Percentiles rank a stretch among this genome's conserved stretches.
Conservation (phyloP, 1,284 basidiomycete genomes). For the Boletus sp. region DNA sequence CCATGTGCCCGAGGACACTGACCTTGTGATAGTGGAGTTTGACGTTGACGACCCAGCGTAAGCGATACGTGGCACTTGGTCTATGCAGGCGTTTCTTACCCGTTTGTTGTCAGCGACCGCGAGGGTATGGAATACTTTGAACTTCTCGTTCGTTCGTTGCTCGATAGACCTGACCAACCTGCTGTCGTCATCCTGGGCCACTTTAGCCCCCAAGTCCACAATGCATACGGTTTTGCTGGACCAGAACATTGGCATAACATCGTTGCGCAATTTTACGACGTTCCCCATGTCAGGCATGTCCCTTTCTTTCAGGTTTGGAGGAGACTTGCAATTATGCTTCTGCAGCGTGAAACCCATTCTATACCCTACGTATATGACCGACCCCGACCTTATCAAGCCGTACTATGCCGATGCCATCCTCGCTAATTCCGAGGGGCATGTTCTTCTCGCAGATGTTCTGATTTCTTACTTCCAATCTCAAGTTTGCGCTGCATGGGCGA, state of each 20-base stretch:
- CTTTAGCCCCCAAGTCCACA: constrained; percentile 81
- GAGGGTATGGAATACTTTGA: constrained; percentile 83
- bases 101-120: constrained; percentile 49
- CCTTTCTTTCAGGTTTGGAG: background rate
- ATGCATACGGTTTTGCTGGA: constrained; percentile 76
- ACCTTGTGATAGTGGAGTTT: constrained; percentile 90
- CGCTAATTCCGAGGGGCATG: constrained; percentile 78
- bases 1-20: constrained; percentile 87
- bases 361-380: constrained; percentile 77
- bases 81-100: constrained; percentile 2
- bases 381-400: constrained; percentile 63
- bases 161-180: constrained; percentile 82
- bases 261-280: constrained; percentile 93
- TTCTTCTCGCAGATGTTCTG: constrained; percentile 80
- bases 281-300: constrained; percentile 76
- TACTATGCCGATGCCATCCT: constrained; percentile 83
- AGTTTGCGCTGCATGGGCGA: constrained; percentile 81
- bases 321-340: background rate
- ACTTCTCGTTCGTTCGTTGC: constrained; percentile 83
- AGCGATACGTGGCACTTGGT: constrained; percentile 32
- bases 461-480: constrained; percentile 85
- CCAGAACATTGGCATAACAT: constrained; percentile 84
- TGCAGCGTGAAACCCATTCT: constrained; percentile 73
- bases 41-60: constrained; percentile 85
- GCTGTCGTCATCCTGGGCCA: constrained; percentile 90